These are phyloP conservation scores for Cytospora schulzeri DNA, from an alignment of 2,329 filamentous ascomycete species.

Conservation along the genomic window DNA sequence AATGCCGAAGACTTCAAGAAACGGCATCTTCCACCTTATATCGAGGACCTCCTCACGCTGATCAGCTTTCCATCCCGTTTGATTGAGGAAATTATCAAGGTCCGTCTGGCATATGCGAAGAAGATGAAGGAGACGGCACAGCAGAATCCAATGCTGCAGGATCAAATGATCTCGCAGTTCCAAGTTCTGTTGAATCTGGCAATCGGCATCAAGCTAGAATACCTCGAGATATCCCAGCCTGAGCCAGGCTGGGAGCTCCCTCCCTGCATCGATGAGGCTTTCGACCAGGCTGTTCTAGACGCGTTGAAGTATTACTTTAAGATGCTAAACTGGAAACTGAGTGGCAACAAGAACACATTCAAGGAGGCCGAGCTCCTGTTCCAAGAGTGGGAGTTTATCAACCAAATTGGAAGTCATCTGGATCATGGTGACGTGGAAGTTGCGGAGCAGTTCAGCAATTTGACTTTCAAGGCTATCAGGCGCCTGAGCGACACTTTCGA, in stretches of 20 bases:
- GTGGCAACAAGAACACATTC: conserved; percentile 98
- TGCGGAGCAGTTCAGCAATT: conserved; percentile 91
- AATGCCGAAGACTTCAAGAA: conserved; percentile 85
- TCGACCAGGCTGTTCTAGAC: conserved; percentile 88
- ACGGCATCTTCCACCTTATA: conserved; percentile 90
- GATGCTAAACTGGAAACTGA: conserved; percentile 96
- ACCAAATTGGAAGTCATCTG: conserved; percentile 88
- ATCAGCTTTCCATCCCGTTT: conserved; percentile 97
- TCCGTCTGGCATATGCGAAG: conserved; percentile 86
- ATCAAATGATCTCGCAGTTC: conserved; percentile 97
- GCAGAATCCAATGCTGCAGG: conserved; percentile 89
- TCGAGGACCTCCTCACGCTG: conserved; percentile 91
- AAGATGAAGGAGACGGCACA: conserved; percentile 95
- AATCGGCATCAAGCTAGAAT: conserved; percentile 89
- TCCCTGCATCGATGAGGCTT: conserved; percentile 94
- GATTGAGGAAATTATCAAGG: conserved; percentile 94
- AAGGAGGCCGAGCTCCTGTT: conserved; percentile 97
- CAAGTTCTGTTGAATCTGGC: conserved; percentile 90
- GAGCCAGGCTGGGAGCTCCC: conserved; percentile 94
- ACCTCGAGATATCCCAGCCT: conserved; percentile 78
- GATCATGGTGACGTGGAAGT: conserved; percentile 94
- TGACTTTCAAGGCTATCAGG: conserved; percentile 90
- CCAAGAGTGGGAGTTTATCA: conserved; percentile 97
- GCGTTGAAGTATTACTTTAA: conserved; percentile 98
- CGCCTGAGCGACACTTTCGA: conserved; percentile 91